Conservation (phyloP, 2,329 filamentous ascomycete species). For the Rhytidhysteron rufulum region DNA sequence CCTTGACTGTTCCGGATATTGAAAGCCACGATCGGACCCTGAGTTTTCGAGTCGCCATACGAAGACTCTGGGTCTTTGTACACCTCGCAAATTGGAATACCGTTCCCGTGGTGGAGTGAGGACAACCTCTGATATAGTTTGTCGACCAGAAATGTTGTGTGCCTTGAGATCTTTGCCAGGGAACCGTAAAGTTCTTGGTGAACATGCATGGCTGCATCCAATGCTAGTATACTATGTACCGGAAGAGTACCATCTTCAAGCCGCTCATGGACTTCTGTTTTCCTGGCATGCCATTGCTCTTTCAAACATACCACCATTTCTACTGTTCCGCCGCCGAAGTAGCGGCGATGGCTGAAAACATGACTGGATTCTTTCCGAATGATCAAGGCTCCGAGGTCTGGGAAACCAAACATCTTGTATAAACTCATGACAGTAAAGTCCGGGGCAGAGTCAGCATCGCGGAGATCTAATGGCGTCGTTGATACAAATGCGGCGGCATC, state of each 20-base stretch:
- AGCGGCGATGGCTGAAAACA: constrained; percentile 64
- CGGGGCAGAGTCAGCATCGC: constrained; percentile 58
- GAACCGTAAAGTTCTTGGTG: constrained; percentile 68
- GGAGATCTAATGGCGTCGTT: constrained; percentile 71
- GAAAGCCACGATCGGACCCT: constrained; percentile 78
- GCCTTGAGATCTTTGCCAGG: constrained; percentile 65
- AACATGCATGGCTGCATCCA: constrained; percentile 68
- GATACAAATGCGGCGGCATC: constrained; percentile 81
- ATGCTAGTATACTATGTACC: constrained; percentile 82
- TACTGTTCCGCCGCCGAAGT: constrained; percentile 93
- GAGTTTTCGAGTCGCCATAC: constrained; percentile 44
- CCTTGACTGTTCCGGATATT: constrained; percentile 69
- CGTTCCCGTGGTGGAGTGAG: constrained; percentile 66
- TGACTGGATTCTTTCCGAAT: constrained; percentile 67
- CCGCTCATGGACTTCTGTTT: constrained; percentile 68
- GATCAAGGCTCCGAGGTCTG: constrained; percentile 81
- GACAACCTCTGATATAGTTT: constrained; percentile 57
- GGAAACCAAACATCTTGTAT: constrained; percentile 98
- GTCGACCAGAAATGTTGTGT: constrained; percentile 64
- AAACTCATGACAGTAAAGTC: constrained; percentile 88
- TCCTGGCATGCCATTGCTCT: constrained; percentile 79
- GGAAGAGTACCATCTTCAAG: constrained; percentile 91
- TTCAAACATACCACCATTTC: constrained; percentile 79
- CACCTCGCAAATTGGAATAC: constrained; percentile 59
- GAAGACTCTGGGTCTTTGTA: constrained; percentile 49